Conservation (phyloP, 257 asterid genomes). For the Solanum clarkiae region DNA sequence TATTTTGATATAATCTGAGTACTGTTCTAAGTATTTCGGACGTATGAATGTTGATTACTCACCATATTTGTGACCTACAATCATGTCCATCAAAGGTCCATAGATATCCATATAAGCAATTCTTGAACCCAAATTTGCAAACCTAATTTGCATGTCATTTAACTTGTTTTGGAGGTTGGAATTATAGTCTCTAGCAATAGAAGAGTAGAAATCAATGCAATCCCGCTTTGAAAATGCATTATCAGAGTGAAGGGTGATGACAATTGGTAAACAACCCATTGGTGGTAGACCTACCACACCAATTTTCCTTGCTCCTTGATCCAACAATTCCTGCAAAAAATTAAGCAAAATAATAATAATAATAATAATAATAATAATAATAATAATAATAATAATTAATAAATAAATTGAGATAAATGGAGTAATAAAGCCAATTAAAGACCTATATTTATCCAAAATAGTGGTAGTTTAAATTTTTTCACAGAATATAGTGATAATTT, state of each 20-base stretch:
- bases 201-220: conserved; percentile 25
- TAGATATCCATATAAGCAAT: conserved; percentile 42
- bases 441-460: not conserved
- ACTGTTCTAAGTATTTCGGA: not conserved
- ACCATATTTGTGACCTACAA: conserved; percentile 30
- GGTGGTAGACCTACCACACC: conserved; percentile 70
- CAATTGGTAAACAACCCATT: conserved; percentile 67
- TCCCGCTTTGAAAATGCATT: conserved; percentile 17
- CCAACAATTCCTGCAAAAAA: conserved; percentile 28
- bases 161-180: conserved; percentile 28
- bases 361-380: no score
- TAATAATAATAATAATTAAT: no score
- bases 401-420: not conserved
- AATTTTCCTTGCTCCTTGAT: conserved; percentile 51
- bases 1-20: not conserved
- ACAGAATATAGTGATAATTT: not conserved
- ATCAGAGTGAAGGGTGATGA: conserved; percentile 28
- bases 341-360: no score
- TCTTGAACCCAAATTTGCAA: conserved; percentile 5
- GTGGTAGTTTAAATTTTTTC: not conserved
- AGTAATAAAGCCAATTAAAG: not conserved
- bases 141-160: not conserved
- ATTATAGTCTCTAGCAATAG: conserved; percentile 40
- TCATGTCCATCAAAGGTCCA: conserved; percentile 32
- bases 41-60: not conserved